phyloP scores from a whole-genome alignment of 2,329 filamentous ascomycete genomes.

The Sporothrix protearum region DNA sequence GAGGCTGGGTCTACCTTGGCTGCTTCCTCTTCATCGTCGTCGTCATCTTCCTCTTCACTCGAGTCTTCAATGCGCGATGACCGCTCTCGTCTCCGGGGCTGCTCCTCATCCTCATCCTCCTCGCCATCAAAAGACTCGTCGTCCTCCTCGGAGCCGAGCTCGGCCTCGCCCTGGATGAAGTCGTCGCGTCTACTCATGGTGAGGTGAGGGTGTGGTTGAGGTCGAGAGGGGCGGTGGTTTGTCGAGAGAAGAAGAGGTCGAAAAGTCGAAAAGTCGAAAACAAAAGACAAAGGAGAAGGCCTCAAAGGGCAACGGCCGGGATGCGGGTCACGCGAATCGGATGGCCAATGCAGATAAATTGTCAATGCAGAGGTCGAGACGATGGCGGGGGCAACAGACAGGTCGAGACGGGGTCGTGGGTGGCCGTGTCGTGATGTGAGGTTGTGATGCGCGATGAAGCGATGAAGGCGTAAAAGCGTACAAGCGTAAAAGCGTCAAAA shows the following conservation, averaged over 20 bases:
- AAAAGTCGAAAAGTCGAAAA: neutral
- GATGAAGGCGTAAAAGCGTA: neutral
- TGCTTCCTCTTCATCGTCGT: constrained; percentile 84
- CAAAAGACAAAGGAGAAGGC: constrained; percentile 2
- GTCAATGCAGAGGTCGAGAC: neutral
- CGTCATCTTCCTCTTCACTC: constrained; percentile 87
- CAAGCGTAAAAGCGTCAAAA: neutral
- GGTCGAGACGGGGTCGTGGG: neutral
- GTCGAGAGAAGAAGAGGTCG: neutral
- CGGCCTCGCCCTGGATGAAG: constrained; percentile 79
- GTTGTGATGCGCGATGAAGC: constrained; percentile 1
- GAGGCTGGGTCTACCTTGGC: constrained; percentile 56
- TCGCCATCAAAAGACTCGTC: constrained; percentile 81
- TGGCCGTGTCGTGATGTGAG: neutral
- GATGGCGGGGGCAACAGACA: neutral
- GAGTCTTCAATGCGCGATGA: constrained; percentile 66
- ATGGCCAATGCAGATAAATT: neutral
- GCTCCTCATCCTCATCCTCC: constrained; percentile 70
- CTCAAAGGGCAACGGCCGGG: neutral
- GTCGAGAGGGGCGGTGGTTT: neutral
- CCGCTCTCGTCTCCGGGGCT: constrained; percentile 42
- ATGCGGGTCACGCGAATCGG: neutral
- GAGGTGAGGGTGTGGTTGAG: constrained; percentile 18
- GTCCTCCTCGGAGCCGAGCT: constrained; percentile 80
- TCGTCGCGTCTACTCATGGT: constrained; percentile 67